Percentiles rank a stretch among this genome's conserved stretches.
Conservation (phyloP, 2,329 filamentous ascomycete genomes). For the Cytospora mali region DNA sequence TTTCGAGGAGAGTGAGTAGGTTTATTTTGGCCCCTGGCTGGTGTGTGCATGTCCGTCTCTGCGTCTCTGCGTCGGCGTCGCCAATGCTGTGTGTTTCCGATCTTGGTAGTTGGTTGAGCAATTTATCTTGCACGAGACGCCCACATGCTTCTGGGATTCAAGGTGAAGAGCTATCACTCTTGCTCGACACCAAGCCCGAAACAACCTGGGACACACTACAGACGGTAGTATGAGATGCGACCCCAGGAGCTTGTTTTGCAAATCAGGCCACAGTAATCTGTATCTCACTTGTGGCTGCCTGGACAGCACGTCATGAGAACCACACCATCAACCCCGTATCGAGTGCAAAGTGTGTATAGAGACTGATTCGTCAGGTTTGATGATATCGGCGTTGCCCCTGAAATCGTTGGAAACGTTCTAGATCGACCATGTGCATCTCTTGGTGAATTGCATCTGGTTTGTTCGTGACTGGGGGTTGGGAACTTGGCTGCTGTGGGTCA, state of each 20-base stretch:
- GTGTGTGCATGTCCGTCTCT: too few relatives aligned
- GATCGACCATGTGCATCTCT: slow-evolving; percentile 12
- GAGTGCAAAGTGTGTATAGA: background rate
- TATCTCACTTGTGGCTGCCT: slow-evolving; percentile 19
- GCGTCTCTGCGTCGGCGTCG: slow-evolving; percentile 8
- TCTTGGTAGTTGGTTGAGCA: slow-evolving; percentile 23
- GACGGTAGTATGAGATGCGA: background rate
- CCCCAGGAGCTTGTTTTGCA: slow-evolving; percentile 14
- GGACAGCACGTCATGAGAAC: slow-evolving; percentile 6
- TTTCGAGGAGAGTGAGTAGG: background rate
- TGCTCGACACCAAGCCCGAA: background rate
- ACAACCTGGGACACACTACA: background rate
- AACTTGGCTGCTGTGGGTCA: slow-evolving; percentile 25
- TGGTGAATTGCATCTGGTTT: background rate
- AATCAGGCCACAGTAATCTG: slow-evolving; percentile 15
- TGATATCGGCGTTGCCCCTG: slow-evolving; percentile 1
- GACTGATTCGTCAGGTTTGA: background rate
- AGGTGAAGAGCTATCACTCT: background rate
- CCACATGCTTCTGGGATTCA: slow-evolving; percentile 6
- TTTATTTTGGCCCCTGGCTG: background rate
- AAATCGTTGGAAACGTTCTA: slow-evolving; percentile 7
- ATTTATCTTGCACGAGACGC: slow-evolving; percentile 17
- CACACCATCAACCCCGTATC: background rate
- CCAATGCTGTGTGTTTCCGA: slow-evolving; percentile 6
- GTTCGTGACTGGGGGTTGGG: slow-evolving; percentile 17